Evolutionary conservation across 108 stramenopile species (phyloP).

Genomic region (Aurantiochytrium sp.): DNA sequence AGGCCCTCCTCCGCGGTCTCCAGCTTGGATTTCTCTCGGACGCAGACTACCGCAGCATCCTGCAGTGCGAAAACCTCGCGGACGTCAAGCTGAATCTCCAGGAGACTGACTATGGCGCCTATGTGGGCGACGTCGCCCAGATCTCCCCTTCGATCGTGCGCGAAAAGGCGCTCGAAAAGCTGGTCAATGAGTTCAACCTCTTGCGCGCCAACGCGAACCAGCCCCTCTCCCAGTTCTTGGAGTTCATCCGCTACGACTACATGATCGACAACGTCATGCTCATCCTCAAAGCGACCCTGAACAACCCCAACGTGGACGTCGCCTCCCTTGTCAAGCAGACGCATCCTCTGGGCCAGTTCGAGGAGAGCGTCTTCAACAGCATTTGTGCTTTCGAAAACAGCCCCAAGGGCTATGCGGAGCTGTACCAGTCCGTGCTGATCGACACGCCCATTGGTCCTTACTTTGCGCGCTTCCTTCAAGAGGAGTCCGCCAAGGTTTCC

Average conservation of each 20-base stretch:
- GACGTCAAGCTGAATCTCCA: conserved; percentile 93
- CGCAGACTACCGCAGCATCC: conserved; percentile 83
- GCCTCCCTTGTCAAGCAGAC: conserved; percentile 93
- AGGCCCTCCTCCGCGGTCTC: conserved; percentile 90
- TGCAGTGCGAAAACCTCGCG: conserved; percentile 84
- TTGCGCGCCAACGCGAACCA: conserved; percentile 89
- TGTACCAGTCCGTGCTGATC: conserved; percentile 94
- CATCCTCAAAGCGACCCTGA: conserved; percentile 81
- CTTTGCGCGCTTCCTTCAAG: conserved; percentile 81
- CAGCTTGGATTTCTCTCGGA: conserved; percentile 82
- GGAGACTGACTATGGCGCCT: conserved; percentile 89
- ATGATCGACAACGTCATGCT: conserved; percentile 99
- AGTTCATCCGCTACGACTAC: conserved; percentile 98
- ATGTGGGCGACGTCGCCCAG: conserved; percentile 64
- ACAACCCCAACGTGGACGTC: conserved; percentile 64
- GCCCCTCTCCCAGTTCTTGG: conserved; percentile 88
- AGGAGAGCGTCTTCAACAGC: conserved; percentile 86
- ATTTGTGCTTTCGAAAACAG: conserved; percentile 90
- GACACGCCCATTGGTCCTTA: conserved; percentile 96
- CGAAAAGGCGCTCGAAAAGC: conserved; percentile 44
- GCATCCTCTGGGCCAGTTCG: conserved; percentile 97
- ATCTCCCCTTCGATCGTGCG: conserved; percentile 60
- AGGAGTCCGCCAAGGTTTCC: conserved; percentile 41
- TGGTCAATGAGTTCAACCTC: conserved; percentile 92
- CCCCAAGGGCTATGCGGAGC: conserved; percentile 86